Conservation (phyloP, 306 rosid species). For the Dryas alaskensis region DNA sequence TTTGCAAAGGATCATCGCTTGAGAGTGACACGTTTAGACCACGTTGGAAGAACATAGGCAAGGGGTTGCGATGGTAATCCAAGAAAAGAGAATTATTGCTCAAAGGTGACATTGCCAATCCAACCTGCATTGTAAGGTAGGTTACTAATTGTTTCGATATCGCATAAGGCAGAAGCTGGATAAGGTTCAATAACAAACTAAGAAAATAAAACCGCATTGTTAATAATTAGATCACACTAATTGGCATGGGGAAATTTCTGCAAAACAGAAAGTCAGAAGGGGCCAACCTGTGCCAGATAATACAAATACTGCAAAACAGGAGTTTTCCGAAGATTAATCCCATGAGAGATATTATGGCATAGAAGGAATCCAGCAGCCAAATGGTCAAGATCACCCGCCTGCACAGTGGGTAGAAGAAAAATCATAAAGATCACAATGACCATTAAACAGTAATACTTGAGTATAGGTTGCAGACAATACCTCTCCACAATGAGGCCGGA, state of each 20-base stretch:
- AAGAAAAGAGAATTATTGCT: constrained; percentile 87
- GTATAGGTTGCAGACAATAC: constrained; percentile 35
- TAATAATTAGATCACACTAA: neutral
- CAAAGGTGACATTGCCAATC: constrained; percentile 73
- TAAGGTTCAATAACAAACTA: constrained; percentile 5
- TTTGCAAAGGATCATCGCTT: constrained; percentile 67
- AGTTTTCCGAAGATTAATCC: constrained; percentile 71
- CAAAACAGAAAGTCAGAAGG: neutral
- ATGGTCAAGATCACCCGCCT: constrained; percentile 92
- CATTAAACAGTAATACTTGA: constrained; percentile 8
- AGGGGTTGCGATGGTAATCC: constrained; percentile 77
- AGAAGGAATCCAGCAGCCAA: constrained; percentile 78
- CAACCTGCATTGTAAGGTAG: constrained; percentile 47
- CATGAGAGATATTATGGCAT: constrained; percentile 83
- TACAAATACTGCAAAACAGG: constrained; percentile 83
- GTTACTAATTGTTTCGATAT: constrained; percentile 12
- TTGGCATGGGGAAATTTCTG: neutral
- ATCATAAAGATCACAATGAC: constrained; percentile 23
- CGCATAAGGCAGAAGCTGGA: constrained; percentile 15
- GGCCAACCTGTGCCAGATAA: constrained; percentile 79
- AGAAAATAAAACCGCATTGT: neutral
- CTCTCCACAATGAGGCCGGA: constrained; percentile 93
- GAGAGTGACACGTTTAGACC: constrained; percentile 87
- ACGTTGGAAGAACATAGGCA: constrained; percentile 80
- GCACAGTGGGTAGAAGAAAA: constrained; percentile 17